Percentiles rank a stretch among this genome's conserved stretches.
phyloP scores from a whole-genome alignment of 306 rosid species.

The Quercus mongolica region DNA sequence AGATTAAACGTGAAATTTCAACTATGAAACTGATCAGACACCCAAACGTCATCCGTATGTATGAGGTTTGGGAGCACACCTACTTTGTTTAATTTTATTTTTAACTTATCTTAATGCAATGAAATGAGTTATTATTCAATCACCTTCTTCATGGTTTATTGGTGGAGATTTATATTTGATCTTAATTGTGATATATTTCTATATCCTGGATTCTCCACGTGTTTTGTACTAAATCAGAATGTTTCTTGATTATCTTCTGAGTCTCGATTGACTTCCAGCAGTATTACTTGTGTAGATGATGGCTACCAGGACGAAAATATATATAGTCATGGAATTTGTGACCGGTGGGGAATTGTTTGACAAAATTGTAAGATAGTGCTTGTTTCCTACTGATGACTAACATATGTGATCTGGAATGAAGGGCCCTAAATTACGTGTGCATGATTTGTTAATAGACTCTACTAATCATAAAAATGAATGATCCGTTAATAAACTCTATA shows the following conservation, averaged over 20 bases:
- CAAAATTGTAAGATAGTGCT: conserved; percentile 71
- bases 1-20: conserved; percentile 96
- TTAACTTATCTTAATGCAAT: background rate
- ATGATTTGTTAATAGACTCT: background rate
- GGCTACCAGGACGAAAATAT: conserved; percentile 95
- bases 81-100: background rate
- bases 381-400: background rate
- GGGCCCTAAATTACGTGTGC: background rate
- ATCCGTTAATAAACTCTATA: background rate
- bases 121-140: background rate
- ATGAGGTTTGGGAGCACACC: conserved; percentile 60
- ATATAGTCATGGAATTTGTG: conserved; percentile 85
- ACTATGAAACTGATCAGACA: conserved; percentile 93
- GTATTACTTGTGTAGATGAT: conserved; percentile 63
- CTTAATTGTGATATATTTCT: conserved; percentile 4
- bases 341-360: conserved; percentile 94
- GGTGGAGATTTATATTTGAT: background rate
- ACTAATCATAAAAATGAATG: background rate
- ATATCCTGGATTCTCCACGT: conserved; percentile 8
- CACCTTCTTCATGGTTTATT: background rate
- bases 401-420: background rate
- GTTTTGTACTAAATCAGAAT: background rate
- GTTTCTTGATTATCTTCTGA: conserved; percentile 10
- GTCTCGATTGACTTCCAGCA: conserved; percentile 21
- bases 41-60: conserved; percentile 91